These are phyloP conservation scores for Pecoramyces ruminantium DNA, from an alignment of 192 early-diverging fungal species.

Conservation along the genomic window DNA sequence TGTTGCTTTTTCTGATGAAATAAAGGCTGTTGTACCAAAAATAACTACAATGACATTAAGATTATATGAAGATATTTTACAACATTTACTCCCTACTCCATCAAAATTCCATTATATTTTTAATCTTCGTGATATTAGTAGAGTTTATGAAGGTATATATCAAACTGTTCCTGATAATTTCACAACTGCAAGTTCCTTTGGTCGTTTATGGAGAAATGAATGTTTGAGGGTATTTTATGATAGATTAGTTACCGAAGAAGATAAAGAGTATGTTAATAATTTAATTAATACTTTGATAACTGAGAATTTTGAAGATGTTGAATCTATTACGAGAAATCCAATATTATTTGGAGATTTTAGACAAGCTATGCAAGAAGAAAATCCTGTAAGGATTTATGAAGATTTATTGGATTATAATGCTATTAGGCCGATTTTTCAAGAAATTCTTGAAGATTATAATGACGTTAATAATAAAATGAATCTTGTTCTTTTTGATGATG, in stretches of 20 bases:
- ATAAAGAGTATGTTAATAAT: constrained; percentile 32
- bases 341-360: constrained; percentile 40
- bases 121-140: constrained; percentile 40
- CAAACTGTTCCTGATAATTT: constrained; percentile 35
- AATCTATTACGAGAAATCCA: constrained; percentile 29
- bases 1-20: constrained; percentile 20
- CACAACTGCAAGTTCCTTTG: constrained; percentile 23
- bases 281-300: constrained; percentile 29
- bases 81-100: constrained; percentile 37
- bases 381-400: constrained; percentile 30
- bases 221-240: constrained; percentile 35
- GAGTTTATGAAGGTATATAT: constrained; percentile 35
- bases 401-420: constrained; percentile 41
- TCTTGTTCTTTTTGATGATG: constrained; percentile 42
- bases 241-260: constrained; percentile 28
- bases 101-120: constrained; percentile 49
- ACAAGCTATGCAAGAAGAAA: constrained; percentile 36
- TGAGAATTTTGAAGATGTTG: constrained; percentile 40
- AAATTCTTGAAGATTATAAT: constrained; percentile 42
- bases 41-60: constrained; percentile 4
- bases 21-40: constrained; percentile 8
- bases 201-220: constrained; percentile 37
- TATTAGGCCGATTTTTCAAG: constrained; percentile 35
- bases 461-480: constrained; percentile 42
- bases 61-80: constrained; percentile 29